Base-by-base conservation (phyloP, 176 grass and related monocot species). In the Cymbopogon citratus region DNA sequence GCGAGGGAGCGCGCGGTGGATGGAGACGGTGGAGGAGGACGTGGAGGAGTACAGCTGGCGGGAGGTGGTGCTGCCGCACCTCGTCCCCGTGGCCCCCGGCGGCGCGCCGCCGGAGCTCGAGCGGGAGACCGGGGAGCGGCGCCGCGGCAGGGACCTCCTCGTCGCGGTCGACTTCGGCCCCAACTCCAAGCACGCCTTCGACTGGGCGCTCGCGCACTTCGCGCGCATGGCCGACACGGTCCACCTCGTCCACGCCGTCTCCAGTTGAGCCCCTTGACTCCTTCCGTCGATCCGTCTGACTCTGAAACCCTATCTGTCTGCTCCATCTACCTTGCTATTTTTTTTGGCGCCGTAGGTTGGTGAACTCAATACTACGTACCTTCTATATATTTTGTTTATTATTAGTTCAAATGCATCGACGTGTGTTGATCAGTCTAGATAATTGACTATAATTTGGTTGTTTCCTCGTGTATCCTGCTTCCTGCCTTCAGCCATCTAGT, bases 1-100 rank as follows among this genome's bases (percentile, higher is more conserved):
- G 13, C 16, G 64, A 36, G 9, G n/a, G 13, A 28, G 15, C 25
- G 0, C 16, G 14, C 31, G 73, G 14, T 18, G 6, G 69, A 94
- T 97, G 89, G 94, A 97, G 87, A 79, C 80, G 43, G 69, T 92
- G 90, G 66, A 78, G 59, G 91, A 97, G 85, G 78, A 75, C 35
- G 91, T 93, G 89, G 91, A 80, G 81, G 94, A 92, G 87, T 92
- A 97, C 80, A 89, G 77, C 76, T 97, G 94, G 94, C 68, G 91
- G 75, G 94, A 97, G 85, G 94, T 97, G 89, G 72, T 88, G 74
- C 85, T 90, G 60, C 91, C 91, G 59, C 66, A n/a, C 57, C 85
- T 97, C 63, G 81, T 97, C 76, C 91, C 91, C 66, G 89, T 94
- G 48, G 89, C 88, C 1, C 72, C 43, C 18, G 79, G 75, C 11